Percentiles rank a stretch among this genome's conserved stretches.
phyloP scores from a whole-genome alignment of 371 early-diverging fungal species.

The Coemansia linderi region DNA sequence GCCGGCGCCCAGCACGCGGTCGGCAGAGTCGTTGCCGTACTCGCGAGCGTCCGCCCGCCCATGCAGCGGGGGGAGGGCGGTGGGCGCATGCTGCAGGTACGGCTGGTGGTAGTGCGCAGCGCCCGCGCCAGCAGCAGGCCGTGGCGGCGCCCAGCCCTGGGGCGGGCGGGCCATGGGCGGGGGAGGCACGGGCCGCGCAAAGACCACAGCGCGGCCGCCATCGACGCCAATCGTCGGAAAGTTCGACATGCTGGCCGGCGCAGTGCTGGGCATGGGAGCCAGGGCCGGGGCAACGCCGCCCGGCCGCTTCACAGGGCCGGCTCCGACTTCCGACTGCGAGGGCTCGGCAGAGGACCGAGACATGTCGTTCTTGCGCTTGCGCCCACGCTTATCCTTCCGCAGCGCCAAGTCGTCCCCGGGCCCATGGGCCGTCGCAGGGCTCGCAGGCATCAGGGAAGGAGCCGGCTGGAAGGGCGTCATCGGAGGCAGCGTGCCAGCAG shows the following conservation, averaged over 20 bases:
- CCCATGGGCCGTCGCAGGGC: neutral
- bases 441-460: constrained; percentile 7
- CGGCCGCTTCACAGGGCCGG: neutral
- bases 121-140: constrained; percentile 6
- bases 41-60: neutral
- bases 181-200: constrained; percentile 15
- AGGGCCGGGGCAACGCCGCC: neutral
- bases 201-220: constrained; percentile 41
- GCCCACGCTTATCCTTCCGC: constrained; percentile 35
- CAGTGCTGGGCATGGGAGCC: constrained; percentile 14
- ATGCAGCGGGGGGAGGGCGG: neutral
- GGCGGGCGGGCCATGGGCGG: constrained; percentile 6
- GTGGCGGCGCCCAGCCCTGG: constrained; percentile 3
- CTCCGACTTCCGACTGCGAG: neutral
- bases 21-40: neutral
- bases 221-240: constrained; percentile 48
- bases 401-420: neutral
- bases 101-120: neutral
- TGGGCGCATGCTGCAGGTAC: constrained; percentile 1
- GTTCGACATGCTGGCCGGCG: constrained; percentile 32
- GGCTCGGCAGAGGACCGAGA: constrained; percentile 8
- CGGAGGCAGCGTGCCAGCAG: constrained; percentile 34
- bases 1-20: neutral
- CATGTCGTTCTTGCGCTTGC: constrained; percentile 44
- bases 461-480: constrained; percentile 28